Percentiles rank a stretch among this genome's conserved stretches.
phyloP scores from a whole-genome alignment of 257 asterid genomes.

The Jacaranda copaia region DNA sequence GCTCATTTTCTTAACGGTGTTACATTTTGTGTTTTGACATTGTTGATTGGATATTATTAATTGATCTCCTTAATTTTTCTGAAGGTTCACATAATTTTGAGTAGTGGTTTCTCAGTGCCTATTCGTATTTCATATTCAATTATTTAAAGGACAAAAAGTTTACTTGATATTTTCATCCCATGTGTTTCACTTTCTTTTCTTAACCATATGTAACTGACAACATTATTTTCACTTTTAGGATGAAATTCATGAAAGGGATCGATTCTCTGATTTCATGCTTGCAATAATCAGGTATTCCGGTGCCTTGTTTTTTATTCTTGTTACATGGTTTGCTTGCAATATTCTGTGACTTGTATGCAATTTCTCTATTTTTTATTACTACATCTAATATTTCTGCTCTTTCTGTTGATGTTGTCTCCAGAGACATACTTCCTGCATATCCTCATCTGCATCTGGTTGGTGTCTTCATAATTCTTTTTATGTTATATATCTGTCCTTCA shows the following conservation, averaged over 20 bases:
- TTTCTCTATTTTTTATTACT: background rate
- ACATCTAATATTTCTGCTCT: slow-evolving; percentile 32
- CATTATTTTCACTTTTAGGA: slow-evolving; percentile 61
- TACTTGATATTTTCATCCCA: background rate
- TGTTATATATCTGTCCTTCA: slow-evolving; percentile 12
- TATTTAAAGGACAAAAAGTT: slow-evolving; percentile 4
- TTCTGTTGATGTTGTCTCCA: slow-evolving; percentile 49
- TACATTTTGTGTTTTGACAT: slow-evolving; percentile 9
- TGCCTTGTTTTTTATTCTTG: slow-evolving; percentile 13
- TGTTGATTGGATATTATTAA: background rate
- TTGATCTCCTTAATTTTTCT: background rate
- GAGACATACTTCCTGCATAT: slow-evolving; percentile 84
- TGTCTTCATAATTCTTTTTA: slow-evolving; percentile 29
- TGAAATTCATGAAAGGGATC: slow-evolving; percentile 98
- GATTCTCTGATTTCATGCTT: slow-evolving; percentile 95
- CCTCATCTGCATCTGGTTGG: slow-evolving; percentile 94
- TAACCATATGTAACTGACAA: slow-evolving; percentile 31
- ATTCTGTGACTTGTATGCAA: background rate
- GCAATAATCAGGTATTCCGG: slow-evolving; percentile 85
- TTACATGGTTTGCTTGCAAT: background rate
- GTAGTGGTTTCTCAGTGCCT: background rate
- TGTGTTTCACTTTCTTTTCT: slow-evolving; percentile 30
- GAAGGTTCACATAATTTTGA: background rate
- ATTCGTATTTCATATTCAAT: background rate
- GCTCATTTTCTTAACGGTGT: background rate